Evolutionary conservation across 1,284 basidiomycete genomes (phyloP).

Genomic region (Sanghuangporus weigelae): DNA sequence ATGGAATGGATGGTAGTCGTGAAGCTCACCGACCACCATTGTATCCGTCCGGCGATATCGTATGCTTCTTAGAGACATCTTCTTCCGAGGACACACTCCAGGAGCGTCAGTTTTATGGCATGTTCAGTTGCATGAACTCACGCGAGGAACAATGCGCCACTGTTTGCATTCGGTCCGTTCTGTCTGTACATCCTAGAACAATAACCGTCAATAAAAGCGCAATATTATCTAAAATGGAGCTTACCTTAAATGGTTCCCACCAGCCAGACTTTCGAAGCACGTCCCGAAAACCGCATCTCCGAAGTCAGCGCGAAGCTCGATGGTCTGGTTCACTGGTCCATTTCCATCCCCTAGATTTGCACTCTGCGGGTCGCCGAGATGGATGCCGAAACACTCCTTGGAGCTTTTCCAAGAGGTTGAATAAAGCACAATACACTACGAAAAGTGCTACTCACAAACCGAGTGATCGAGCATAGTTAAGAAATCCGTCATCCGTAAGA

Average conservation of each 20-base stretch:
- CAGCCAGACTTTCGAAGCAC: conserved; percentile 56
- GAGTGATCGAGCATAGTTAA: conserved; percentile 54
- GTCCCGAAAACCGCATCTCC: conserved; percentile 51
- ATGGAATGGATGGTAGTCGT: not conserved
- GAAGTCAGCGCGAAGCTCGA: conserved; percentile 65
- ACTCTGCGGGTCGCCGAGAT: conserved; percentile 54
- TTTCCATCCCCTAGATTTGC: conserved; percentile 14
- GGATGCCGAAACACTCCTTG: conserved; percentile 67
- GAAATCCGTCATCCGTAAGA: conserved; percentile 58
- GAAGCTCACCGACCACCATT: conserved; percentile 20
- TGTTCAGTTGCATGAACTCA: conserved; percentile 30
- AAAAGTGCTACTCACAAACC: conserved; percentile 45
- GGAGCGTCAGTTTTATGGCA: not conserved
- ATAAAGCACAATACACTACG: not conserved
- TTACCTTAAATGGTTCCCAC: conserved; percentile 64
- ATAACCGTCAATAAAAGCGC: not conserved
- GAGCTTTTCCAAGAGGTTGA: conserved; percentile 37
- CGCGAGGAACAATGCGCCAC: conserved; percentile 66
- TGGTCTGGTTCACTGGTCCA: conserved; percentile 37
- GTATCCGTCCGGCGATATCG: conserved; percentile 40
- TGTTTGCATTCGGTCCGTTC: conserved; percentile 56
- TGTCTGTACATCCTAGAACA: conserved; percentile 59
- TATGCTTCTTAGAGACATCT: conserved; percentile 40
- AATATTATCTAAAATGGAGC: not conserved
- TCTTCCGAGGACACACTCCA: conserved; percentile 57